Percentiles rank a stretch among this genome's conserved stretches.
Evolutionary conservation across 1,284 basidiomycete genomes (phyloP).

Genomic region (Trametes hirsuta): DNA sequence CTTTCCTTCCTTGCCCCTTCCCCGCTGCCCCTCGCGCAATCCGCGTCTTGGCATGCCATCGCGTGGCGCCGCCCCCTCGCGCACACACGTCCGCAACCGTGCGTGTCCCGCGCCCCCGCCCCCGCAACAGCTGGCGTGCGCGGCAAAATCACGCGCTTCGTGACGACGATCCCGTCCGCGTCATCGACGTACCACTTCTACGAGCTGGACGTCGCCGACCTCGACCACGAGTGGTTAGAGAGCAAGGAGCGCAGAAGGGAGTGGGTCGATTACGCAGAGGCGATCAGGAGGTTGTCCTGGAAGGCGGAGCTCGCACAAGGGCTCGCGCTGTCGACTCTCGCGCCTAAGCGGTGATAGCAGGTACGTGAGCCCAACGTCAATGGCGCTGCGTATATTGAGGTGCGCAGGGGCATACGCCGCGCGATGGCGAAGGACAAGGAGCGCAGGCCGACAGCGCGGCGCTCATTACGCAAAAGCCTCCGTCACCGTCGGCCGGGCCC

Average conservation of each 20-base stretch:
- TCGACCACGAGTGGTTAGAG: slow-evolving; percentile 80
- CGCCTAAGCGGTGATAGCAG: slow-evolving; percentile 42
- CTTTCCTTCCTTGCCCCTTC: slow-evolving; percentile 36
- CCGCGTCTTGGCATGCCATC: background rate
- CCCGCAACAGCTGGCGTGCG: slow-evolving; percentile 71
- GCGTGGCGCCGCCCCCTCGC: slow-evolving; percentile 9
- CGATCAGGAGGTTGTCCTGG: slow-evolving; percentile 72
- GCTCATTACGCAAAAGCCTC: background rate
- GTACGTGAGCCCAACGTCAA: slow-evolving; percentile 3
- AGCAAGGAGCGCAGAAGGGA: slow-evolving; percentile 73
- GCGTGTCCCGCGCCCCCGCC: background rate
- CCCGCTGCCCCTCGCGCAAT: slow-evolving; percentile 8
- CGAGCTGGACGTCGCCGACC: slow-evolving; percentile 75
- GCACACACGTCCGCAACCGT: slow-evolving; percentile 6
- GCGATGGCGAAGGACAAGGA: background rate
- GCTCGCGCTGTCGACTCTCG: slow-evolving; percentile 67
- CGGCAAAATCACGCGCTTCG: slow-evolving; percentile 75
- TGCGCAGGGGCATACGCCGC: background rate
- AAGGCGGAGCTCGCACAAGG: slow-evolving; percentile 79
- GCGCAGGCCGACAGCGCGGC: background rate
- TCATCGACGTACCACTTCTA: slow-evolving; percentile 85
- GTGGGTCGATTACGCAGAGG: slow-evolving; percentile 85
- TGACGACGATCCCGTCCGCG: slow-evolving; percentile 75
- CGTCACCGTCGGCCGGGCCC: background rate
- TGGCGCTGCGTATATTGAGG: background rate